Evolutionary conservation across 768 basidiomycete genomes (phyloP), one percentile per base, ranked within the genome.

Genomic region (Amanita polypyramis): DNA sequence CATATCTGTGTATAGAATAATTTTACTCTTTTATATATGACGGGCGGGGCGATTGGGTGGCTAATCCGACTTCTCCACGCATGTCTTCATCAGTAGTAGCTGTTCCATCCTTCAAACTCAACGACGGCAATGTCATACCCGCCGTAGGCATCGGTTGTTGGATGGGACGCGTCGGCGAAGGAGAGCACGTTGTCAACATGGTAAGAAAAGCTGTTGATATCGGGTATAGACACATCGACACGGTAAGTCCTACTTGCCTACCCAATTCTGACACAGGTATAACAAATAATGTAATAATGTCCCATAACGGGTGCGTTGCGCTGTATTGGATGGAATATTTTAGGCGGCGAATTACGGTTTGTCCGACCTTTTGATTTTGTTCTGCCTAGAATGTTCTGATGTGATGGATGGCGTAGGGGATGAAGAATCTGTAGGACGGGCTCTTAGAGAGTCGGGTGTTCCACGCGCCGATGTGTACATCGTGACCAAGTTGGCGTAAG

Each of bases 101-200:
- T 2, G 27, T 46, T 11, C 45, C 45, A 4, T 29, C 34, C 14
- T 63, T 65, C 42, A 51, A 44, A 8, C 52, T 66, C 45, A 65
- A 64, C 36, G 51, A 63, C 50, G 63, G 62, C 14, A 46, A 36
- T 11, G 37, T 55, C 19, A 64, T 66, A 10, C 66, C 65, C 38
- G 55, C 60, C 14, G 53, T 65, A 34, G 65, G 64, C 7, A 52
- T 65, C 43, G 65, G 64, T 8, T 69, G 68, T 47, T 70, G 69
- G 67, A 69, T 70, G 67, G 69, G 69, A 20, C 39, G 14, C 1
- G 50, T 53, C 29, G 65, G 64, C 11, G 62, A 58, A 11, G 68
- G 68, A 23, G 63, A 70, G 51, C 67, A 70, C 19, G 70, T 71
- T 8, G 57, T 62, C 29, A 54, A 67, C 9, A 69, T 68, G 64